These are phyloP conservation scores for Flagelloscypha sp. DNA, from an alignment of 768 basidiomycete species.

Conservation along the genomic window DNA sequence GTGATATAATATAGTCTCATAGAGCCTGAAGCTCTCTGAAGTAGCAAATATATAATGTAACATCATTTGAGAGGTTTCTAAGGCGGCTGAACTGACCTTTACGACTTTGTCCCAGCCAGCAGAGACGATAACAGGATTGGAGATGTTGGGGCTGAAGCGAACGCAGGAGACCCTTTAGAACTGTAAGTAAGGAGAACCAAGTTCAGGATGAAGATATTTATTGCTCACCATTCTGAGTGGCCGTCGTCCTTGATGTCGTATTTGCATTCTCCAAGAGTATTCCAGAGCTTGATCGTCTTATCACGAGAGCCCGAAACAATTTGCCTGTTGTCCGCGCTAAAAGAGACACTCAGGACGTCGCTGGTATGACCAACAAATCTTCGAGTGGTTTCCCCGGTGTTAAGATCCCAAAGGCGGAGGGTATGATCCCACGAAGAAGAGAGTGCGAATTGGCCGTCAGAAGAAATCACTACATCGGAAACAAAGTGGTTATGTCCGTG, in stretches of 20 bases:
- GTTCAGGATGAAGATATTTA: neutral
- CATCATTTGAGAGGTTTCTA: constrained; percentile 27
- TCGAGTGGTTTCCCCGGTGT: constrained; percentile 92
- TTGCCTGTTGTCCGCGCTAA: constrained; percentile 99
- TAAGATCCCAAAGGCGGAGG: constrained; percentile 98
- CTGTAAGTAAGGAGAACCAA: constrained; percentile 7
- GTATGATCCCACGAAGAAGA: constrained; percentile 99
- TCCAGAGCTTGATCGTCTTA: constrained; percentile 98
- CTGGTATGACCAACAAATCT: constrained; percentile 97
- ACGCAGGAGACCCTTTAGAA: constrained; percentile 89
- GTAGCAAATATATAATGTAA: constrained; percentile 71
- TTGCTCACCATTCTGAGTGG: constrained; percentile 82
- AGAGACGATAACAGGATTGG: constrained; percentile 98
- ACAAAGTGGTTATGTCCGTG: constrained; percentile 99
- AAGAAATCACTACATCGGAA: constrained; percentile 97
- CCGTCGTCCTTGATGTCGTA: constrained; percentile 99
- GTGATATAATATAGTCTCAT: constrained; percentile 76
- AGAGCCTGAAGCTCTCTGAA: constrained; percentile 65
- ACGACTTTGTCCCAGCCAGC: constrained; percentile 99
- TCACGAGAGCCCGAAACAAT: constrained; percentile 98
- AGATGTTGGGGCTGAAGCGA: constrained; percentile 95
- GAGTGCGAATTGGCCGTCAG: constrained; percentile 98
- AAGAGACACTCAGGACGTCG: constrained; percentile 97
- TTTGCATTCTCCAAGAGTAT: constrained; percentile 99
- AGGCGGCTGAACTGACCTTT: constrained; percentile 87